Percentiles rank a stretch among this genome's conserved stretches.
These are phyloP conservation scores for Vaccinium darrowii DNA, from an alignment of 148 eudicot genomes.

Conservation along the genomic window DNA sequence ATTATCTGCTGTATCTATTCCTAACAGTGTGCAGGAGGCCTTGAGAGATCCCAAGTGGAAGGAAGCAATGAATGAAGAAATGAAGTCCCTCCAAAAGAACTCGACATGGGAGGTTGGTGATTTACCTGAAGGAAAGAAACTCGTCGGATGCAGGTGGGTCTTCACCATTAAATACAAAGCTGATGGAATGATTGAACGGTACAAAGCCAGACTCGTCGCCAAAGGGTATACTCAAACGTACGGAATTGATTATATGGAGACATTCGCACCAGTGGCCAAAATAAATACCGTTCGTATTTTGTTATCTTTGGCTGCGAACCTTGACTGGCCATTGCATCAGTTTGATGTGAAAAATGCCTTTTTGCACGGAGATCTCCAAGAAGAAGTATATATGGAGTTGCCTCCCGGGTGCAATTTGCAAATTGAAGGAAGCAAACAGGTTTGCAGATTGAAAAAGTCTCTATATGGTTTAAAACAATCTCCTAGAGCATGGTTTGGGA, in stretches of 20 bases:
- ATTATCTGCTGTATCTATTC: not conserved
- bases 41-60: not conserved
- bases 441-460: no score
- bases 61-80: constrained; percentile 1
- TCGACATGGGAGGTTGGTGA: not conserved
- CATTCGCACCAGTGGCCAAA: not conserved
- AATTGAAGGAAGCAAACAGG: no score
- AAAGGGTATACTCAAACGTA: no score
- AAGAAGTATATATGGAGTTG: not conserved
- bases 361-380: no score
- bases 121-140: not conserved
- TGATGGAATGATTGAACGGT: no score
- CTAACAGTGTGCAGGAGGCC: no score
- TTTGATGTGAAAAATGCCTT: no score
- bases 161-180: no score
- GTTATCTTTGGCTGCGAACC: not conserved
- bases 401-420: not conserved
- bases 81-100: constrained; percentile 1
- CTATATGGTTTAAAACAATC: not conserved
- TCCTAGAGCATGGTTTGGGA: not conserved
- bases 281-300: not conserved
- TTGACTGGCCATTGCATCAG: not conserved
- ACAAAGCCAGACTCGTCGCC: no score
- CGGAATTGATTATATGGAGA: no score
- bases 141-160: not conserved